Percentiles rank a stretch among this genome's conserved stretches.
phyloP scores from a whole-genome alignment of 2,329 filamentous ascomycete genomes.

The Colletotrichum coccodes region DNA sequence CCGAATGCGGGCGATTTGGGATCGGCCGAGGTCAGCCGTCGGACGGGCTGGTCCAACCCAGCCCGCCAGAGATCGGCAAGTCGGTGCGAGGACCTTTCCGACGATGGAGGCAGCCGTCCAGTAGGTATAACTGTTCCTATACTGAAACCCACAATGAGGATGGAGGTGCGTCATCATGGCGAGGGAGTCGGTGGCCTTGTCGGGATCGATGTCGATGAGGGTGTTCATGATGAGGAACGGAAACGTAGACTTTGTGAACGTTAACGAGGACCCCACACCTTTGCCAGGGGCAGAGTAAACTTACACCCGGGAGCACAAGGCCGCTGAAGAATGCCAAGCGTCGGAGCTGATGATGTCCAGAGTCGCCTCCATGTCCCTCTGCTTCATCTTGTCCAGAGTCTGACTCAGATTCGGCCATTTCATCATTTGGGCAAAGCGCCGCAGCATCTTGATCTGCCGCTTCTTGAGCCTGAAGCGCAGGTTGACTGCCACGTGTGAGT shows the following conservation, averaged over 20 bases:
- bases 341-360: slow-evolving; percentile 74
- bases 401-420: slow-evolving; percentile 81
- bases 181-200: slow-evolving; percentile 71
- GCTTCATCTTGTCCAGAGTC: slow-evolving; percentile 70
- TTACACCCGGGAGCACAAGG: slow-evolving; percentile 75
- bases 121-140: slow-evolving; percentile 78
- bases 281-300: slow-evolving; percentile 39
- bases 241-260: slow-evolving; percentile 60
- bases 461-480: slow-evolving; percentile 74
- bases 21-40: slow-evolving; percentile 72
- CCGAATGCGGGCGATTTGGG: slow-evolving; percentile 76
- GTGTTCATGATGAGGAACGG: slow-evolving; percentile 84
- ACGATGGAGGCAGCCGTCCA: slow-evolving; percentile 79
- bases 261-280: too few species aligned
- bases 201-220: slow-evolving; percentile 78
- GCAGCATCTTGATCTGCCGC: slow-evolving; percentile 75
- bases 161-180: slow-evolving; percentile 75
- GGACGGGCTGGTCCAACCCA: slow-evolving; percentile 80
- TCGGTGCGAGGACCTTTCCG: slow-evolving; percentile 79
- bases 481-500: slow-evolving; percentile 53
- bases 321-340: slow-evolving; percentile 83
- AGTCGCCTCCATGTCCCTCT: slow-evolving; percentile 66
- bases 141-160: slow-evolving; percentile 79
- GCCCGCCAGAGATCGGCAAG: slow-evolving; percentile 75
- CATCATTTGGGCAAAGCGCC: slow-evolving; percentile 75